phyloP scores from a whole-genome alignment of 192 early-diverging fungal species.

The Tieghemiomyces parasiticus region DNA sequence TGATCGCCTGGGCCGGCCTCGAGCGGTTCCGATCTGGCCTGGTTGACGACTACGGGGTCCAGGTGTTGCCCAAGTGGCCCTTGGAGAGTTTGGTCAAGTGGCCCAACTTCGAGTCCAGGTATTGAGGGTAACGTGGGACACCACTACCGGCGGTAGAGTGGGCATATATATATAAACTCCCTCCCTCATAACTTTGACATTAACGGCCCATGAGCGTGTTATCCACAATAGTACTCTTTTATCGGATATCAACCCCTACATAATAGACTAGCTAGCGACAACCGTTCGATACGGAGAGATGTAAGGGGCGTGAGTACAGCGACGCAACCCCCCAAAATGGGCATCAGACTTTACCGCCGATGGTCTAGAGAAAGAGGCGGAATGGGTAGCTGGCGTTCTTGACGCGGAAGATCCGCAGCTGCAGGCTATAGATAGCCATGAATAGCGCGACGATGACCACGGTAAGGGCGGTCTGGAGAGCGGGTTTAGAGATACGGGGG shows the following conservation, averaged over 20 bases:
- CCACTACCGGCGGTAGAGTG: no score
- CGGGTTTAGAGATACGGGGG: neutral
- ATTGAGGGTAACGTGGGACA: no score
- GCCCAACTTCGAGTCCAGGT: neutral
- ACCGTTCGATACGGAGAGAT: no score
- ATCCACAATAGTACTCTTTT: no score
- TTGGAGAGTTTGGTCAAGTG: constrained; percentile 32
- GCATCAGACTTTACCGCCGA: no score
- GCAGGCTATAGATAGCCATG: neutral
- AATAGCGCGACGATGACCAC: neutral
- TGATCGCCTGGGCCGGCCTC: constrained; percentile 75
- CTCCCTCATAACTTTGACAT: no score
- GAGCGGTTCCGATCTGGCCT: constrained; percentile 48
- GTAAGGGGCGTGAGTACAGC: no score
- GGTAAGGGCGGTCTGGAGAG: neutral
- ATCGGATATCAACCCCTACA: no score
- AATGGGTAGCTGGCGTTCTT: constrained; percentile 3
- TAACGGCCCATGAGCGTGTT: no score
- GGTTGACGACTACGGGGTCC: constrained; percentile 52
- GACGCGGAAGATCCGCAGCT: neutral
- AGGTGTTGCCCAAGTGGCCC: constrained; percentile 61
- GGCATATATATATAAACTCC: no score
- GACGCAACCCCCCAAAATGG: no score
- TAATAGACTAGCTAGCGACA: no score
- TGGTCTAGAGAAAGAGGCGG: neutral